A percentile compares a stretch with the other conserved stretches of the same genome.
These are phyloP conservation scores for Strigomonas culicis DNA, from an alignment of 208 protist genomes.

Conservation along the genomic window DNA sequence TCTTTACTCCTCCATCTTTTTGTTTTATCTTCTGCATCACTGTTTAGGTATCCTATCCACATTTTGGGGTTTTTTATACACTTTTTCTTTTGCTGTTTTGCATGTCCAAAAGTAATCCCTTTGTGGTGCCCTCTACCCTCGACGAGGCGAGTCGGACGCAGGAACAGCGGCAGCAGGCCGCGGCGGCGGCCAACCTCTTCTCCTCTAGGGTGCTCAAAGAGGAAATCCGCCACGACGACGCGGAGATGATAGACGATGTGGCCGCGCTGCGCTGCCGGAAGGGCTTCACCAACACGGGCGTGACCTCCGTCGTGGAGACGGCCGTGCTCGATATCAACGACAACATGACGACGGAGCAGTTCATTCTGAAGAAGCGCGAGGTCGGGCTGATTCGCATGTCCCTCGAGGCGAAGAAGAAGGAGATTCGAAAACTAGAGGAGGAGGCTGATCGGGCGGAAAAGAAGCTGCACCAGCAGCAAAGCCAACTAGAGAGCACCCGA, in stretches of 20 bases:
- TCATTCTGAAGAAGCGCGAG: slow-evolving; percentile 94
- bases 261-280: slow-evolving; percentile 19
- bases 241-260: slow-evolving; percentile 53
- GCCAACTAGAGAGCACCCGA: slow-evolving; percentile 90
- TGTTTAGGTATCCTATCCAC: no score
- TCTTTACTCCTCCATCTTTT: not conserved
- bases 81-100: not conserved
- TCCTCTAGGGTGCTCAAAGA: slow-evolving; percentile 47
- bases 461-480: slow-evolving; percentile 87
- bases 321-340: slow-evolving; percentile 33
- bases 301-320: slow-evolving; percentile 4
- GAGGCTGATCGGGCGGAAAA: slow-evolving; percentile 89
- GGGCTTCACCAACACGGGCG: not conserved
- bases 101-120: not conserved
- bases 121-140: not conserved
- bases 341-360: slow-evolving; percentile 87
- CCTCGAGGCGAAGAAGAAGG: slow-evolving; percentile 89
- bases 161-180: not conserved
- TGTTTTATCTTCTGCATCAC: no score
- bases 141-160: not conserved
- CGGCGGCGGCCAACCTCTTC: slow-evolving; percentile 1
- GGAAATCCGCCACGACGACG: slow-evolving; percentile 62
- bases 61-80: not conserved
- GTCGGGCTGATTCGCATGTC: slow-evolving; percentile 95
- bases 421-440: slow-evolving; percentile 94